A percentile compares a stretch with the other conserved stretches of the same genome.
Evolutionary conservation across 148 eudicot genomes (phyloP).

Genomic region (Chenopodium formosanum): DNA sequence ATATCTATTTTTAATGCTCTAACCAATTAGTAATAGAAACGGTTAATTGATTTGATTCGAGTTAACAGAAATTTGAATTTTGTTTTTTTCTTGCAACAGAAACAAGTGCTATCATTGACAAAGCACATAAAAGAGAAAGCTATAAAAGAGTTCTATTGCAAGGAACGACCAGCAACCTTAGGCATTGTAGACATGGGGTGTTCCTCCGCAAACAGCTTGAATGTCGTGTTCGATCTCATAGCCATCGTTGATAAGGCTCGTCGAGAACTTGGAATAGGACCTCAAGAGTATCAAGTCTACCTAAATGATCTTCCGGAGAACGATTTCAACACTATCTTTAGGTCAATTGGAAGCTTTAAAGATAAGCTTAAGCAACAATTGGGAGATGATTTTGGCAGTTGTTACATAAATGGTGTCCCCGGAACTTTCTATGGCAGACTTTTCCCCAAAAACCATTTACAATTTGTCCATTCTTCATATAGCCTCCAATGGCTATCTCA

Average conservation of each 20-base stretch:
- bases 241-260: constrained; percentile 1
- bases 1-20: too few species aligned
- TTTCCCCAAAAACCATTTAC: constrained; percentile 38
- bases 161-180: constrained; percentile 7
- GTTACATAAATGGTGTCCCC: constrained; percentile 40
- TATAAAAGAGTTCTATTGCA: constrained; percentile 7
- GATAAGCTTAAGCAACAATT: constrained; percentile 24
- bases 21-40: too few species aligned
- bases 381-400: constrained; percentile 18
- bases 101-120: constrained; percentile 10
- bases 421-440: constrained; percentile 56
- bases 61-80: too few species aligned
- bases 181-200: constrained; percentile 33
- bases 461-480: constrained; percentile 50
- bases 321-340: constrained; percentile 48
- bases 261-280: neutral
- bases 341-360: constrained; percentile 19
- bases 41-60: too few species aligned
- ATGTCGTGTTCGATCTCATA: neutral
- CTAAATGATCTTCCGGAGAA: constrained; percentile 51
- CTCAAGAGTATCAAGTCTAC: constrained; percentile 26
- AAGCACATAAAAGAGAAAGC: constrained; percentile 22
- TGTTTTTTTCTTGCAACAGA: constrained; percentile 6
- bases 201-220: constrained; percentile 18
- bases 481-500: constrained; percentile 58